phyloP scores from a whole-genome alignment of 805 yeast genomes.

The Scheffersomyces ergatensis region DNA sequence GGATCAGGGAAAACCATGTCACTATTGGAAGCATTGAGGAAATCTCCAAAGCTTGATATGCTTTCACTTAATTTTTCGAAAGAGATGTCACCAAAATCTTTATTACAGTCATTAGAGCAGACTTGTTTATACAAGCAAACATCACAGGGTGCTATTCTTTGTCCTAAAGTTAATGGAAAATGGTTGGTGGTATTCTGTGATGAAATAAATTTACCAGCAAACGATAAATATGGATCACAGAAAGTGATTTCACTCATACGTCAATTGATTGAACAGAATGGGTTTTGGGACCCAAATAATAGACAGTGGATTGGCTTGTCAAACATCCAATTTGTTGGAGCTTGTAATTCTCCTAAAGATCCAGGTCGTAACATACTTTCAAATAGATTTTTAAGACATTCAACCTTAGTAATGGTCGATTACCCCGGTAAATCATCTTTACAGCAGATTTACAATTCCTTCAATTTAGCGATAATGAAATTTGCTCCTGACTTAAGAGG shows the following conservation, averaged over 20 bases:
- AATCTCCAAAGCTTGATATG: constrained; percentile 55
- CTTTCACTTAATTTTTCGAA: constrained; percentile 79
- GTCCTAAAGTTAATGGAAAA: constrained; percentile 61
- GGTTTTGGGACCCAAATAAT: constrained; percentile 69
- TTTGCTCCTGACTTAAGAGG: constrained; percentile 60
- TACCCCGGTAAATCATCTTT: constrained; percentile 70
- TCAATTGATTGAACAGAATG: constrained; percentile 67
- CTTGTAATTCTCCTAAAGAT: constrained; percentile 88
- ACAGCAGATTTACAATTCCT: constrained; percentile 61
- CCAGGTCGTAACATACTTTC: constrained; percentile 65
- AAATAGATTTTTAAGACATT: constrained; percentile 64
- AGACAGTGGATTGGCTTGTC: constrained; percentile 64
- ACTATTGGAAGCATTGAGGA: constrained; percentile 62
- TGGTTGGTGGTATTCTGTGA: constrained; percentile 87
- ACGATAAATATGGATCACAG: constrained; percentile 74
- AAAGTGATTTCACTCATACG: constrained; percentile 68
- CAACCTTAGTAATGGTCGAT: constrained; percentile 67
- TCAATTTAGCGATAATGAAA: constrained; percentile 55
- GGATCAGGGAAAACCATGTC: constrained; percentile 98
- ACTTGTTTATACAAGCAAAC: constrained; percentile 60
- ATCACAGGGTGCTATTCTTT: constrained; percentile 48
- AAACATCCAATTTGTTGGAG: constrained; percentile 84
- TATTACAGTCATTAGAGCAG: constrained; percentile 68
- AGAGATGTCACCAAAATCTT: constrained; percentile 62
- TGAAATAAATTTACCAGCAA: constrained; percentile 79